These are phyloP conservation scores for Infundibulicybe gibba DNA, from an alignment of 768 basidiomycete species.

Conservation along the genomic window DNA sequence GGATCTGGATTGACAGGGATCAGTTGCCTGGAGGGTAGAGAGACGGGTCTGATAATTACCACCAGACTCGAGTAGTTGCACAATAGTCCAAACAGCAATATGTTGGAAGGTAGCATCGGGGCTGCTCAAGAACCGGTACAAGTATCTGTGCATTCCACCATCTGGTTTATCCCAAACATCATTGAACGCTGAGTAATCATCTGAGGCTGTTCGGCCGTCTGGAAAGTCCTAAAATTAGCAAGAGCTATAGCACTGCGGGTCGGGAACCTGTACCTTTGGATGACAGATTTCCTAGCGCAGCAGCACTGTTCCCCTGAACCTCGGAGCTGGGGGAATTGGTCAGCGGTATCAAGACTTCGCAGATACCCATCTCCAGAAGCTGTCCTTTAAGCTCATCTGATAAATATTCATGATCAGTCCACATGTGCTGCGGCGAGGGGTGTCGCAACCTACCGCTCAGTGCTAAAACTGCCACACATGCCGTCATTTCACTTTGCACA, in stretches of 20 bases:
- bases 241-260: not conserved
- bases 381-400: conserved; percentile 96
- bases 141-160: conserved; percentile 93
- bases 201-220: conserved; percentile 74
- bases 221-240: conserved; percentile 4
- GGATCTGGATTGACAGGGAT: conserved; percentile 51
- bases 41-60: conserved; percentile 36
- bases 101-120: conserved; percentile 98
- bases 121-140: conserved; percentile 90
- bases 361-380: conserved; percentile 96
- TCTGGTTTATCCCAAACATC: conserved; percentile 98
- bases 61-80: conserved; percentile 95
- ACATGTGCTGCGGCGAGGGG: not conserved
- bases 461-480: conserved; percentile 94
- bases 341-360: conserved; percentile 93
- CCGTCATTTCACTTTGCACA: conserved; percentile 99
- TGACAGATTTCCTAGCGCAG: conserved; percentile 94
- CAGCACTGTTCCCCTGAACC: conserved; percentile 98
- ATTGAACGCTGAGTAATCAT: conserved; percentile 96
- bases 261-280: conserved; percentile 68
- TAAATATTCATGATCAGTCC: conserved; percentile 3
- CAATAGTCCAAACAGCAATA: conserved; percentile 99
- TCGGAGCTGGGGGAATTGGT: conserved; percentile 96
- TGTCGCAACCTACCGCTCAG: conserved; percentile 71
- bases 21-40: conserved; percentile 1